Conservation (phyloP, 1,139 yeast genomes). For the Pichia cactophila region DNA sequence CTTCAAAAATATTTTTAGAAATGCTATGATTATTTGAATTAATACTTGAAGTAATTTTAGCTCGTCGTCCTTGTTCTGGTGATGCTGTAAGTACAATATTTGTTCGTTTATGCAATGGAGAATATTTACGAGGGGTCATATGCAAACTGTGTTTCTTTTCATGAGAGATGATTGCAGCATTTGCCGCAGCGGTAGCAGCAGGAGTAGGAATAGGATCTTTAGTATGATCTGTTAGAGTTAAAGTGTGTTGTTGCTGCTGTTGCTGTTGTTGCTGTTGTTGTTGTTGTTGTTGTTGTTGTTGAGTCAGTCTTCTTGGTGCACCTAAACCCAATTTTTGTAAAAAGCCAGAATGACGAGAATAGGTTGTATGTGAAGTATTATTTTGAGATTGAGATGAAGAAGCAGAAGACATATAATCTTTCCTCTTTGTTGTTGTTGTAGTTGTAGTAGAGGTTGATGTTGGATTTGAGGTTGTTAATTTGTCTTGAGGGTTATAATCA, state of each 20-base stretch:
- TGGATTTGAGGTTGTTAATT: background rate
- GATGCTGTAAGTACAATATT: constrained; percentile 1
- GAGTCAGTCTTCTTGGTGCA: constrained; percentile 24
- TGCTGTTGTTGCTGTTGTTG: background rate
- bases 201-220: no score
- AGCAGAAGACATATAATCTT: constrained; percentile 1
- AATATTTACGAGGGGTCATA: constrained; percentile 7
- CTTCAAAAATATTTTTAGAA: background rate
- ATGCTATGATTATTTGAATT: background rate
- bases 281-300: constrained; percentile 6
- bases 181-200: background rate
- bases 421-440: background rate
- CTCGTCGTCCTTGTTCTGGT: constrained; percentile 9
- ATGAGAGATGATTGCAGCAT: background rate
- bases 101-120: constrained; percentile 6
- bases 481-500: constrained; percentile 20
- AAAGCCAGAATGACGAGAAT: constrained; percentile 15
- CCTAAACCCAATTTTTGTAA: constrained; percentile 24
- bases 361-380: background rate
- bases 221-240: background rate
- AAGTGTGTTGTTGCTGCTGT: no score
- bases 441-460: background rate
- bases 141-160: constrained; percentile 4
- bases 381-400: background rate
- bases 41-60: background rate